phyloP scores from a whole-genome alignment of 345 rosid species.

The Excoecaria cochinchinensis region DNA sequence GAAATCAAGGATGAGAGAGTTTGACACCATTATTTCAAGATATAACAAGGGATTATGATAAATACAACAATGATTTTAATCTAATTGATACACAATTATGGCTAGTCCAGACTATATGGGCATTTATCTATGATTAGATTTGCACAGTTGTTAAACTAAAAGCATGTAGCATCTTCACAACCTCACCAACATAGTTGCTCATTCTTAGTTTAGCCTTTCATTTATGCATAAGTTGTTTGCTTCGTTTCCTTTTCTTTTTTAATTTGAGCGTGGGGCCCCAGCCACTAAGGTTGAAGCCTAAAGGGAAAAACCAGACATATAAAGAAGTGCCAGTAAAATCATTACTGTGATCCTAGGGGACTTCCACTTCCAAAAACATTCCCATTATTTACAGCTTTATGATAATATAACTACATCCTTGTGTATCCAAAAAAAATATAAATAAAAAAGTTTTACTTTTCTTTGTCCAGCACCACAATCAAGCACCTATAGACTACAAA shows the following conservation, averaged over 20 bases:
- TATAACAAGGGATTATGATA: neutral
- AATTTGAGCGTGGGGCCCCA: too few relatives aligned
- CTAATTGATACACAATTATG: neutral
- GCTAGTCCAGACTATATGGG: neutral
- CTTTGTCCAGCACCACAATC: neutral
- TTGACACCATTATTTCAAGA: neutral
- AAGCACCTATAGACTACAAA: neutral
- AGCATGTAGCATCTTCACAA: neutral
- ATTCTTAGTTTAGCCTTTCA: neutral
- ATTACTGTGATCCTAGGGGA: too few relatives aligned
- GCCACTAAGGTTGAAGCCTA: neutral
- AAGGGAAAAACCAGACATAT: neutral
- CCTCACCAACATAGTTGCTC: neutral
- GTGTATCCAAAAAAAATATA: neutral
- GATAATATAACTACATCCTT: too few relatives aligned
- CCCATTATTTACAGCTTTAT: too few relatives aligned
- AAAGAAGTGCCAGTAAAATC: neutral
- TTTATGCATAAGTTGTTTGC: neutral
- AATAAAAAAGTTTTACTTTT: neutral
- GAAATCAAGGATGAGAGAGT: conserved; percentile 14
- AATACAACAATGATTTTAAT: neutral
- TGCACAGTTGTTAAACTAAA: too few relatives aligned
- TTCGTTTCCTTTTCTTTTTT: neutral
- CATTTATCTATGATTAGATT: neutral
- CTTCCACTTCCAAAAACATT: too few relatives aligned